Percentiles rank a stretch among this genome's conserved stretches.
phyloP scores from a whole-genome alignment of 2,329 filamentous ascomycete species.

The Colletotrichum sp. region DNA sequence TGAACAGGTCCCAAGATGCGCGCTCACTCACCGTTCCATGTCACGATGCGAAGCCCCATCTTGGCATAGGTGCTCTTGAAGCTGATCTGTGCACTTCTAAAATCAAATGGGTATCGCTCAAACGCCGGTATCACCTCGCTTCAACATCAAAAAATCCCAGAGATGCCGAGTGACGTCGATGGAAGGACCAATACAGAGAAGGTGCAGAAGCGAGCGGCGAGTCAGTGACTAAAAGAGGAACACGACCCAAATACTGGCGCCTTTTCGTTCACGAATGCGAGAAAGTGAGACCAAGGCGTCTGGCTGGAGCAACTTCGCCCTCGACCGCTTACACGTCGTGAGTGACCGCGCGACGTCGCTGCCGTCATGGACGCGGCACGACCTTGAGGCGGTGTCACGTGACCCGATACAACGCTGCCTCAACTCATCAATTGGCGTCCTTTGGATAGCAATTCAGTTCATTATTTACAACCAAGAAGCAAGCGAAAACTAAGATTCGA shows the following conservation, averaged over 20 bases:
- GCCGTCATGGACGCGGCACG: background rate
- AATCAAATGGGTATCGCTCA: background rate
- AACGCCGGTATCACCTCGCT: background rate
- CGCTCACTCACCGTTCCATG: slow-evolving; percentile 76
- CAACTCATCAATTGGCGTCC: background rate
- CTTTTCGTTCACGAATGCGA: background rate
- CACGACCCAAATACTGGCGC: background rate
- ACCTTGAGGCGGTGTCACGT: slow-evolving; percentile 7
- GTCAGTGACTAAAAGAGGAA: background rate
- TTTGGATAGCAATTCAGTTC: fast-evolving
- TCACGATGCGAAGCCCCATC: slow-evolving; percentile 82
- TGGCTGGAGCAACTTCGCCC: background rate
- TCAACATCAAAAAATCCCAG: background rate
- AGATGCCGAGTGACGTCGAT: background rate
- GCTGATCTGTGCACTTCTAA: too few species aligned
- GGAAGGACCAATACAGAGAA: background rate
- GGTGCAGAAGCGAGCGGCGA: background rate
- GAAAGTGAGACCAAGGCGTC: too few species aligned
- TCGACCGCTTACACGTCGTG: background rate
- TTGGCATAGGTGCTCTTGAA: slow-evolving; percentile 22
- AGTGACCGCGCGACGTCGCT: background rate
- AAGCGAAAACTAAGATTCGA: background rate
- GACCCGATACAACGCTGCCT: background rate
- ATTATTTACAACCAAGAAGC: background rate
- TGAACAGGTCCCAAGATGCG: background rate